Base-by-base conservation (phyloP, 1,284 basidiomycete genomes). In the Marasmius sp. region DNA sequence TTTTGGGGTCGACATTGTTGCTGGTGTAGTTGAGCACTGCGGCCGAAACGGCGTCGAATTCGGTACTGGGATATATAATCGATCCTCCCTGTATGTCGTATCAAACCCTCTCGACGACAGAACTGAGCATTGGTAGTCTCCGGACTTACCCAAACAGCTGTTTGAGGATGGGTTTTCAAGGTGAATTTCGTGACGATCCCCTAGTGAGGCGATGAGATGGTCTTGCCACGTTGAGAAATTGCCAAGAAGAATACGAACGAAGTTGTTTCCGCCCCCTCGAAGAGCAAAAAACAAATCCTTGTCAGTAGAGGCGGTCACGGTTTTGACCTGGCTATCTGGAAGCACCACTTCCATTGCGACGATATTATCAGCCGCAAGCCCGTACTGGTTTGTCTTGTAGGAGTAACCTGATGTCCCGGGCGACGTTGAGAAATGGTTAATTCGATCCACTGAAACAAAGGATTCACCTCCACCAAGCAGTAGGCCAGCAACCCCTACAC, bases 361-460 rank as follows among this genome's bases (percentile, higher is more conserved):
- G 8, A 85, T 72, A 3, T 73, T 85, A 62, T 86, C 85, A 27
- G 84, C 67, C 0, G 82, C 79, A 61, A 87, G 65, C 4, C 85
- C 83, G 63, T 76, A 71, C 61, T 84, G 81, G 63, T 83, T 85
- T 2, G 80, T 78, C 63, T 77, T 74, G 78, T 78, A 85, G 16
- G 85, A 85, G 62, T 84, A 85, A 5, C 85, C 84, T 84, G 38
- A 20, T 8, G 43, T 12, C 22, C 7, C 33, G 18, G 36, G 4
- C 58, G 37, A 55, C 12, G 53, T 14, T 16, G n/a, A 39, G 38
- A 55, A 16, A n/a, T 5, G 11, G 16, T 14, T 38, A 16, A 55
- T 5, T 11, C 16, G 8, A 27, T 38, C 27, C 27, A 6, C 4
- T 45, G 43, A 45, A 55, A 55, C 8, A 39, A 16, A 6, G 5